Conservation (phyloP, 1,284 basidiomycete genomes). For the Irpex sp. region DNA sequence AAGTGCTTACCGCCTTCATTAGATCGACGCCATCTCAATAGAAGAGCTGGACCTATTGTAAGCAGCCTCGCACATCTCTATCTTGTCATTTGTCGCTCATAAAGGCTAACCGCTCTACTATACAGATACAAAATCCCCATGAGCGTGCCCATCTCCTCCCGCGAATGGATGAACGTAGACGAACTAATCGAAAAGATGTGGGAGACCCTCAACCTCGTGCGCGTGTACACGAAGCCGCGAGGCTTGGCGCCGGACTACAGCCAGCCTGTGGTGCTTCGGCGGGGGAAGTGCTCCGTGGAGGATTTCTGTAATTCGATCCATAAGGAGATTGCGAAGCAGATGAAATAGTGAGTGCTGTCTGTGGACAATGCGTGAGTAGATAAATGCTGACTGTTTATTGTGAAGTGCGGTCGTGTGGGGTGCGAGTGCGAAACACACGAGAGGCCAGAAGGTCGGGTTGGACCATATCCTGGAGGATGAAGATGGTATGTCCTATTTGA, state of each 20-base stretch:
- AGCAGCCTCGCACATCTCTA: constrained; percentile 20
- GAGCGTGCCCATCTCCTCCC: constrained; percentile 92
- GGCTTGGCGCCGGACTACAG: constrained; percentile 89
- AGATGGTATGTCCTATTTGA: constrained; percentile 55
- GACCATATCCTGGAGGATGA: constrained; percentile 90
- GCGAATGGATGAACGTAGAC: constrained; percentile 96
- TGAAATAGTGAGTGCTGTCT: constrained; percentile 71
- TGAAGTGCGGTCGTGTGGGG: constrained; percentile 89
- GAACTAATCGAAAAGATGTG: constrained; percentile 93
- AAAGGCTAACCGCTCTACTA: not conserved
- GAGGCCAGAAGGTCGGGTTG: constrained; percentile 95
- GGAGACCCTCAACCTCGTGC: constrained; percentile 84
- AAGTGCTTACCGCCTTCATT: constrained; percentile 24
- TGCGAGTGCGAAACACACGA: constrained; percentile 90
- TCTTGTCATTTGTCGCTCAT: no score
- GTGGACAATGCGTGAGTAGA: not conserved
- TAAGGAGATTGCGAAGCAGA: constrained; percentile 90
- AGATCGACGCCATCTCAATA: constrained; percentile 98
- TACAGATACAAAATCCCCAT: constrained; percentile 88
- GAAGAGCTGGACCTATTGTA: constrained; percentile 96
- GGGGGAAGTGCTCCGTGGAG: constrained; percentile 75
- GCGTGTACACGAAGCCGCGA: constrained; percentile 95
- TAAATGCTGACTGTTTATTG: not conserved
- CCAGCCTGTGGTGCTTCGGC: constrained; percentile 75
- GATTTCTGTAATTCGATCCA: constrained; percentile 92